Conservation (phyloP, 2,329 filamentous ascomycete genomes). For the Fusarium sp. region DNA sequence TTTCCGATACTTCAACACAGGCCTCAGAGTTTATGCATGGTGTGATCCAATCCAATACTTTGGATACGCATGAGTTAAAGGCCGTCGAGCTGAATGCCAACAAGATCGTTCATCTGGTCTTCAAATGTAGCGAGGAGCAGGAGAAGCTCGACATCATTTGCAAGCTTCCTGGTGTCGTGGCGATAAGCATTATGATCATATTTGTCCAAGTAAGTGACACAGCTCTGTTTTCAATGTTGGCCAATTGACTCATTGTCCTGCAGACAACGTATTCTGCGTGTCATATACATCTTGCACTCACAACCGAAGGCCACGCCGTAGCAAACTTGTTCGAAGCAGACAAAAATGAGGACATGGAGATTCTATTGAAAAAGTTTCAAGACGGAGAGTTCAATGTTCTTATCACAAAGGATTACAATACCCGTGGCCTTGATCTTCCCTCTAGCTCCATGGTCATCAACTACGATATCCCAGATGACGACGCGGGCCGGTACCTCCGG, state of each 20-base stretch:
- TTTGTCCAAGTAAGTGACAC: not conserved
- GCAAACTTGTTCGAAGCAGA: not conserved
- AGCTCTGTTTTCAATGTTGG: fast-evolving
- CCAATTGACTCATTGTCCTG: fast-evolving
- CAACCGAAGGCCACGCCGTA: not conserved
- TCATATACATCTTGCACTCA: not conserved
- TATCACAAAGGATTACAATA: not conserved
- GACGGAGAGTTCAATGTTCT: not conserved
- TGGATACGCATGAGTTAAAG: not conserved
- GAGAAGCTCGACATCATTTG: not conserved
- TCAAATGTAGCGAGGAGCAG: not conserved
- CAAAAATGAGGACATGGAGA: fast-evolving
- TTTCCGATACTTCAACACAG: fast-evolving
- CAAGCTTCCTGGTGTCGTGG: not conserved
- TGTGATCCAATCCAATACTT: fast-evolving
- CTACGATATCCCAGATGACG: not conserved
- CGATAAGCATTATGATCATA: not conserved
- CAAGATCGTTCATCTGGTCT: not conserved
- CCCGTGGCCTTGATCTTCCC: not conserved
- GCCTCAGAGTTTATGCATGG: fast-evolving
- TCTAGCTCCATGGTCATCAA: not conserved
- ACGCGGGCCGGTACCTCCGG: not conserved
- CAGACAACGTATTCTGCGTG: not conserved
- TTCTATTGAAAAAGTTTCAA: too few relatives aligned
- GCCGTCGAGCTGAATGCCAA: not conserved